A percentile compares a stretch with the other conserved stretches of the same genome.
Conservation (phyloP, 768 basidiomycete genomes). For the Phaeolepiota aurea region DNA sequence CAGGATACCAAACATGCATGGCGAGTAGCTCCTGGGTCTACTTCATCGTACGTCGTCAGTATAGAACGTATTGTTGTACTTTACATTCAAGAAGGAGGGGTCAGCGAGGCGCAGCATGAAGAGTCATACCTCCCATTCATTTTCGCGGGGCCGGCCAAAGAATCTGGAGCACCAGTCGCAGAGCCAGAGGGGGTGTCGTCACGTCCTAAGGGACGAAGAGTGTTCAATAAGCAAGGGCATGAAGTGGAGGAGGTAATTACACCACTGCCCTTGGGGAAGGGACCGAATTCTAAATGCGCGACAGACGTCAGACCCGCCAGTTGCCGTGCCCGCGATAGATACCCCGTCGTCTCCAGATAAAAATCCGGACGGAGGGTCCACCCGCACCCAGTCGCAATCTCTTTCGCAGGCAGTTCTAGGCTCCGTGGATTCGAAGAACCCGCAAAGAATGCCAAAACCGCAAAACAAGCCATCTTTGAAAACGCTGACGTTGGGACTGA, state of each 20-base stretch:
- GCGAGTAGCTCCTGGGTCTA: slow-evolving; percentile 19
- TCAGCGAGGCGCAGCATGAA: slow-evolving; percentile 35
- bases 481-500: slow-evolving; percentile 41
- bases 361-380: slow-evolving; percentile 14
- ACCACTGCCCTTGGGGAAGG: not conserved
- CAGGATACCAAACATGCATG: slow-evolving; percentile 46
- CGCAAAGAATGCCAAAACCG: slow-evolving; percentile 26
- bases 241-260: slow-evolving; percentile 26
- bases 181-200: slow-evolving; percentile 6
- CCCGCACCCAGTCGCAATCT: slow-evolving; percentile 18
- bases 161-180: slow-evolving; percentile 13
- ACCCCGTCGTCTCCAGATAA: not conserved
- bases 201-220: slow-evolving; percentile 40
- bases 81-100: not conserved
- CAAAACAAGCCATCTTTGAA: slow-evolving; percentile 37
- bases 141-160: slow-evolving; percentile 32
- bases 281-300: not conserved
- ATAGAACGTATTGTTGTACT: slow-evolving; percentile 6
- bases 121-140: slow-evolving; percentile 61
- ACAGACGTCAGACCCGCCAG: not conserved
- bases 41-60: slow-evolving; percentile 11
- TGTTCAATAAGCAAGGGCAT: slow-evolving; percentile 43
- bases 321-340: too few relatives aligned
- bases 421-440: slow-evolving; percentile 16
- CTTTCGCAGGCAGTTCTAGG: slow-evolving; percentile 16